phyloP scores from a whole-genome alignment of 805 yeast genomes.

The Saturnispora ahearnii region DNA sequence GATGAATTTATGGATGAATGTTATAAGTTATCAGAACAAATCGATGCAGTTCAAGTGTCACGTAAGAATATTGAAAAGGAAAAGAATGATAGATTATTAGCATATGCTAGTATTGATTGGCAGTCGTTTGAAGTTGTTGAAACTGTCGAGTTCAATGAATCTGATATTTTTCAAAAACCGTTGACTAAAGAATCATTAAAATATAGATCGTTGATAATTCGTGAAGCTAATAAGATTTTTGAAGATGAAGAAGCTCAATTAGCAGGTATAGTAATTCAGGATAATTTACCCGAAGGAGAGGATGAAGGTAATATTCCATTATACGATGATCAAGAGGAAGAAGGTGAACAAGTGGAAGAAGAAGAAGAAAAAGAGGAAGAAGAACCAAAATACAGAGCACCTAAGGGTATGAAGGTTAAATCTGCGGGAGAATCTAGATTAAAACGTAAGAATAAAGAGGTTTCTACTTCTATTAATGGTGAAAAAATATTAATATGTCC shows the following conservation, averaged over 20 bases:
- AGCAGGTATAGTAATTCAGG: conserved; percentile 12
- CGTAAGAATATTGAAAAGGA: conserved; percentile 24
- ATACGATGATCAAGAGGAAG: conserved; percentile 1
- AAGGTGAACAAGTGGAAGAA: conserved; percentile 7
- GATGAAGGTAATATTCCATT: neutral
- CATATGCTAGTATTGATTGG: conserved; percentile 81
- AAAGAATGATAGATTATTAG: conserved; percentile 34
- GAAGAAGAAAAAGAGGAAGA: conserved; percentile 1
- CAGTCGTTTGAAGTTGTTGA: conserved; percentile 67
- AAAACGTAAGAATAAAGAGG: conserved; percentile 19
- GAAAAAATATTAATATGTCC: conserved; percentile 57
- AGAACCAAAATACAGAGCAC: conserved; percentile 6
- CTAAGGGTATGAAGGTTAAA: conserved; percentile 52
- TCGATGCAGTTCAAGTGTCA: conserved; percentile 30
- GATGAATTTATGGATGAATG: conserved; percentile 37
- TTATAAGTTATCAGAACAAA: conserved; percentile 48
- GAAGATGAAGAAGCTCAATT: conserved; percentile 21
- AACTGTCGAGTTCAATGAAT: conserved; percentile 53
- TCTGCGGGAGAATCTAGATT: conserved; percentile 64
- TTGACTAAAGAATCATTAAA: conserved; percentile 50
- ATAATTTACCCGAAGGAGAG: conserved; percentile 8
- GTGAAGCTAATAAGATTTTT: conserved; percentile 28
- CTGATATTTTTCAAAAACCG: conserved; percentile 53
- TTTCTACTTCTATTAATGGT: conserved; percentile 8
- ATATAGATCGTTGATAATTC: conserved; percentile 50